Evolutionary conservation across 2,329 filamentous ascomycete genomes (phyloP).

Genomic region (Aspergillus sp.): DNA sequence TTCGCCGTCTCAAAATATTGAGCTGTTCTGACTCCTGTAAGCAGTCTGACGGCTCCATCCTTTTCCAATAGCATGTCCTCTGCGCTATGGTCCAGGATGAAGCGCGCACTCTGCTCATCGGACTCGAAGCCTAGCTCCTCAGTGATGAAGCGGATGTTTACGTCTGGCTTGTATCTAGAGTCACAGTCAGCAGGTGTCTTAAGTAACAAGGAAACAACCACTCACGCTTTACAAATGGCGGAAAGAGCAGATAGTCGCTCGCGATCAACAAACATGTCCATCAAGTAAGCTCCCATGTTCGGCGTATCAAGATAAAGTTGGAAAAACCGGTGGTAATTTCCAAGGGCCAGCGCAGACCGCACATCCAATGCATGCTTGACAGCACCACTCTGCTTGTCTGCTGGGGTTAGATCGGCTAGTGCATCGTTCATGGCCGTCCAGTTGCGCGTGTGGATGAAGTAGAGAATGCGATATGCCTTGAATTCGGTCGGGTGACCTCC

Average conservation of each 20-base stretch:
- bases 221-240: conserved; percentile 93
- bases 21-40: conserved; percentile 71
- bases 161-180: conserved; percentile 82
- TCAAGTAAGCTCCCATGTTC: conserved; percentile 96
- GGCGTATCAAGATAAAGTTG: conserved; percentile 90
- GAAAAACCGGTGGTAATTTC: conserved; percentile 98
- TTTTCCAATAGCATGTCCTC: conserved; percentile 76
- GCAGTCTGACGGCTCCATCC: conserved; percentile 69
- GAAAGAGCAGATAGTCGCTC: conserved; percentile 88
- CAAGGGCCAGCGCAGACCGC: conserved; percentile 84
- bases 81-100: conserved; percentile 78
- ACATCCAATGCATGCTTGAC: conserved; percentile 91
- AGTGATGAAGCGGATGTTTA: conserved; percentile 87
- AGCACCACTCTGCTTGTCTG: conserved; percentile 83
- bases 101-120: conserved; percentile 85
- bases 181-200: conserved; percentile 47
- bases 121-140: conserved; percentile 96
- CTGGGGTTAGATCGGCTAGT: conserved; percentile 95
- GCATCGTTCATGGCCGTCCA: conserved; percentile 97
- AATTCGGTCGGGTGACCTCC: conserved; percentile 93
- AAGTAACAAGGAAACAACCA: background rate
- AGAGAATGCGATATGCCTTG: conserved; percentile 98
- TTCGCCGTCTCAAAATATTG: conserved; percentile 72
- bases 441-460: conserved; percentile 99
- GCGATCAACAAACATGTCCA: conserved; percentile 98